A percentile compares a stretch with the other conserved stretches of the same genome.
These are phyloP conservation scores for Tremella mesenterica DNA, from an alignment of 768 basidiomycete genomes.

Conservation along the genomic window DNA sequence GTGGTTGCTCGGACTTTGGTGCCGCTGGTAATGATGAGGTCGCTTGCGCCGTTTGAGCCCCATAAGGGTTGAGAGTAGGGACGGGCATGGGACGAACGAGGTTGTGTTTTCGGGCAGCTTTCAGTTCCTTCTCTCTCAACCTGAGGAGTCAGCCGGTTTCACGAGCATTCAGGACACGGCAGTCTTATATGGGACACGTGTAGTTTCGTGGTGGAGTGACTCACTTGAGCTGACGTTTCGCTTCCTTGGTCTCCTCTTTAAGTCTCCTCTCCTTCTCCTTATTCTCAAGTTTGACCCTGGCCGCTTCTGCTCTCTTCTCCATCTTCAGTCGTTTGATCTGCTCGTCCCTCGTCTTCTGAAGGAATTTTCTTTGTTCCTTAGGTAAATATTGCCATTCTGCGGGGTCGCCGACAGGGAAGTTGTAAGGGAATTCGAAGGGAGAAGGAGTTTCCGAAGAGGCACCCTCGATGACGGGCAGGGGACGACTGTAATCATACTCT, in stretches of 20 bases:
- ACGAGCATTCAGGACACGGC: neutral
- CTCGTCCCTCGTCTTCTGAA: slow-evolving; percentile 8
- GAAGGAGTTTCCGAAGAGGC: no score
- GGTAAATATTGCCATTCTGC: neutral
- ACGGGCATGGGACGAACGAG: slow-evolving; percentile 7
- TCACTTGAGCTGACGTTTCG: slow-evolving; percentile 21
- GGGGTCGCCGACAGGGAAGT: neutral
- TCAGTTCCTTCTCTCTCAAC: slow-evolving; percentile 10
- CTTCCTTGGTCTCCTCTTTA: slow-evolving; percentile 9
- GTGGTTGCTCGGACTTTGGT: neutral
- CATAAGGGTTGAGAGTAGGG: slow-evolving; percentile 1
- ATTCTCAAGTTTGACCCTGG: slow-evolving; percentile 7
- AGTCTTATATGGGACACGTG: neutral
- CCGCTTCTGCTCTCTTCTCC: slow-evolving; percentile 2
- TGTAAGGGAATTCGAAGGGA: no score
- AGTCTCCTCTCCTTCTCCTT: slow-evolving; percentile 10
- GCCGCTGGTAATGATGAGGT: neutral
- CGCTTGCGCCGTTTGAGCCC: neutral
- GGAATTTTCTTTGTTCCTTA: neutral
- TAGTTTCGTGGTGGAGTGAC: neutral
- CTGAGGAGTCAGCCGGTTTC: slow-evolving; percentile 4
- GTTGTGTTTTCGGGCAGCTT: slow-evolving; percentile 14
- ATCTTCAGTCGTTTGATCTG: slow-evolving; percentile 4
- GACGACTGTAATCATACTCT: no score
- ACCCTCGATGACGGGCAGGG: no score